Percentiles rank a stretch among this genome's conserved stretches.
These are phyloP conservation scores for Haplosporangium gracile DNA, from an alignment of 192 early-diverging fungal species.

Conservation along the genomic window DNA sequence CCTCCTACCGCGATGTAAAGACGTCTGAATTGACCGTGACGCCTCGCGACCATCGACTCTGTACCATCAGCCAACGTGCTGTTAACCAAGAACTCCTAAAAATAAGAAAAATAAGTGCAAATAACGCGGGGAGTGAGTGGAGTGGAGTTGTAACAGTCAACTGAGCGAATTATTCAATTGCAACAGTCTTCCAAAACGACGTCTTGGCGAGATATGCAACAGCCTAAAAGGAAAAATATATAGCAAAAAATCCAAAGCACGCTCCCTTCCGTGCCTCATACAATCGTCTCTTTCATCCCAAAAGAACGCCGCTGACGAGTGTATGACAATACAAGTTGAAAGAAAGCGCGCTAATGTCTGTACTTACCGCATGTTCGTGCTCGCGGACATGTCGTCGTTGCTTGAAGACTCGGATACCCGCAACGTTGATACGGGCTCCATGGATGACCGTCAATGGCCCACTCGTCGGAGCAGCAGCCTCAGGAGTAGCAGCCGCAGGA, in stretches of 20 bases:
- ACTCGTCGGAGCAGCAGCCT: background rate
- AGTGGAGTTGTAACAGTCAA: too few relatives aligned
- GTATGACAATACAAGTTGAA: background rate
- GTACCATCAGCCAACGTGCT: slow-evolving; percentile 34
- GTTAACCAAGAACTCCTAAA: slow-evolving; percentile 61
- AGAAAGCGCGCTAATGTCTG: background rate
- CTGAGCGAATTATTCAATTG: background rate
- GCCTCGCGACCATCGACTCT: slow-evolving; percentile 57
- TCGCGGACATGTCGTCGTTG: slow-evolving; percentile 62
- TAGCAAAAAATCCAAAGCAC: background rate
- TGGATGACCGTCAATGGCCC: slow-evolving; percentile 33
- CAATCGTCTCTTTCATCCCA: background rate
- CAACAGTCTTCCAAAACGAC: background rate
- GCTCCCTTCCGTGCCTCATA: background rate
- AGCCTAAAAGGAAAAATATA: background rate
- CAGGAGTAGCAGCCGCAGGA: background rate
- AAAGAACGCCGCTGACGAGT: background rate
- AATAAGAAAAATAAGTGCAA: background rate
- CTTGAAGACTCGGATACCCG: slow-evolving; percentile 51
- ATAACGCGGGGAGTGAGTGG: background rate
- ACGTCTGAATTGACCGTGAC: slow-evolving; percentile 61
- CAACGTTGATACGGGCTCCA: slow-evolving; percentile 61
- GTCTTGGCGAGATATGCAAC: background rate
- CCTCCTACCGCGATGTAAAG: slow-evolving; percentile 57
- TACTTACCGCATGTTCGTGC: slow-evolving; percentile 54